Evolutionary conservation across 257 asterid genomes (phyloP).

Genomic region (Henckelia pumila): DNA sequence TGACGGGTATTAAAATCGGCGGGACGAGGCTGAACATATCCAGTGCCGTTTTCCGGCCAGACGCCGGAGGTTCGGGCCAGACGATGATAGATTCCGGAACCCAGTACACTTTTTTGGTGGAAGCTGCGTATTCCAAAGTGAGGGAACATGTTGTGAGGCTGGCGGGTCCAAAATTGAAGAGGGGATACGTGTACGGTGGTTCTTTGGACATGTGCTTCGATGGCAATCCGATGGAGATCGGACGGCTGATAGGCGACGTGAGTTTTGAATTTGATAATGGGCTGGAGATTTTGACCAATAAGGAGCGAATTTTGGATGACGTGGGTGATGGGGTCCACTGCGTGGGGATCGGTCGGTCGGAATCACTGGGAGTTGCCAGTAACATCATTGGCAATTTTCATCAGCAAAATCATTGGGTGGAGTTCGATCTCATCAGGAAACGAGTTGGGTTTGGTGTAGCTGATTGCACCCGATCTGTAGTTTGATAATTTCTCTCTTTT

Average conservation of each 20-base stretch:
- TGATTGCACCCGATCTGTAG: constrained; percentile 46
- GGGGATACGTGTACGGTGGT: constrained; percentile 55
- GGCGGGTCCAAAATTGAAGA: constrained; percentile 54
- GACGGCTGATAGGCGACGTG: constrained; percentile 55
- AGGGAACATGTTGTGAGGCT: constrained; percentile 48
- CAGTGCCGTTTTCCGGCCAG: constrained; percentile 51
- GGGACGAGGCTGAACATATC: constrained; percentile 52
- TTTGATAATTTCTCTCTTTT: too few relatives aligned
- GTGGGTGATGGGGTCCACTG: constrained; percentile 68
- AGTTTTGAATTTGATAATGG: constrained; percentile 55
- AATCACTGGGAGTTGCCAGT: constrained; percentile 62
- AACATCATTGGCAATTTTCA: constrained; percentile 83
- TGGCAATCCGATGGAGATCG: constrained; percentile 36
- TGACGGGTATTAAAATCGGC: constrained; percentile 57
- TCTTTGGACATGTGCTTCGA: constrained; percentile 78
- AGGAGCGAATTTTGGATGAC: constrained; percentile 49
- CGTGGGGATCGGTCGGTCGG: constrained; percentile 67
- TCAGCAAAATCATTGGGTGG: constrained; percentile 91
- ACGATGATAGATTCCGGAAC: constrained; percentile 94
- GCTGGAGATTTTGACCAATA: constrained; percentile 42
- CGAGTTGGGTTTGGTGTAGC: constrained; percentile 71
- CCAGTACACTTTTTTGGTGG: constrained; percentile 69
- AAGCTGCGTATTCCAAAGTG: constrained; percentile 50
- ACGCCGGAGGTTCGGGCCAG: constrained; percentile 80
- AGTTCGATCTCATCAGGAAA: constrained; percentile 52